phyloP scores from a whole-genome alignment of 352 stramenopile genomes.

The Phytophthora aleatoria region DNA sequence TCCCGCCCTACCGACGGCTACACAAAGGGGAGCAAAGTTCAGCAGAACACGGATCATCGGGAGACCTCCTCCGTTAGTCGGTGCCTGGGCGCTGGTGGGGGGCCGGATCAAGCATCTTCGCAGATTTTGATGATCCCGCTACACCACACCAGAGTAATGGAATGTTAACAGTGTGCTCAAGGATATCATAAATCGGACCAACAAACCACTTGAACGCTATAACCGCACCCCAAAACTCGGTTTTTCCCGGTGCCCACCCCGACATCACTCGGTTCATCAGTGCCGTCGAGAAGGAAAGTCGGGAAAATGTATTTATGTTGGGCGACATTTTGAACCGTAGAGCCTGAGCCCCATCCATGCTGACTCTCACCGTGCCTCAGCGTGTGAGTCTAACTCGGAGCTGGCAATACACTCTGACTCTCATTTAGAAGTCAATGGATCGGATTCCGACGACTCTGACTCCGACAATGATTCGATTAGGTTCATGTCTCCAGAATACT shows the following conservation, averaged over 20 bases:
- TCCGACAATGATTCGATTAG: neutral
- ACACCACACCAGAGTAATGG: neutral
- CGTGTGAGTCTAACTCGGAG: slow-evolving; percentile 3
- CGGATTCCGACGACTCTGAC: neutral
- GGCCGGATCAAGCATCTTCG: too few relatives aligned
- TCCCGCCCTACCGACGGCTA: too few relatives aligned
- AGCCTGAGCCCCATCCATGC: neutral
- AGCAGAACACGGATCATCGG: too few relatives aligned
- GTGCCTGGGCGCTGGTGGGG: too few relatives aligned
- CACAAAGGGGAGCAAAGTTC: too few relatives aligned
- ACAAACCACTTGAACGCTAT: neutral
- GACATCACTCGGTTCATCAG: slow-evolving; percentile 5
- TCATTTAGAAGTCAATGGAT: neutral
- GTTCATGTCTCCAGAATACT: neutral
- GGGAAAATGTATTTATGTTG: slow-evolving; percentile 2
- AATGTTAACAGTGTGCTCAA: neutral
- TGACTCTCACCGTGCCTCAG: too few relatives aligned
- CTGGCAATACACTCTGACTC: slow-evolving; percentile 1
- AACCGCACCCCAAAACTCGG: neutral
- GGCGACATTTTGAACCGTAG: slow-evolving; percentile 14
- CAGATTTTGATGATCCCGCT: too few relatives aligned
- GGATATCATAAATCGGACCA: neutral
- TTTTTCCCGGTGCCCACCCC: neutral
- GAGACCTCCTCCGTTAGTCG: too few relatives aligned
- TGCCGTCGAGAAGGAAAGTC: slow-evolving; percentile 8